Conservation (phyloP, 2,329 filamentous ascomycete genomes). For the Colletotrichum noveboracense region DNA sequence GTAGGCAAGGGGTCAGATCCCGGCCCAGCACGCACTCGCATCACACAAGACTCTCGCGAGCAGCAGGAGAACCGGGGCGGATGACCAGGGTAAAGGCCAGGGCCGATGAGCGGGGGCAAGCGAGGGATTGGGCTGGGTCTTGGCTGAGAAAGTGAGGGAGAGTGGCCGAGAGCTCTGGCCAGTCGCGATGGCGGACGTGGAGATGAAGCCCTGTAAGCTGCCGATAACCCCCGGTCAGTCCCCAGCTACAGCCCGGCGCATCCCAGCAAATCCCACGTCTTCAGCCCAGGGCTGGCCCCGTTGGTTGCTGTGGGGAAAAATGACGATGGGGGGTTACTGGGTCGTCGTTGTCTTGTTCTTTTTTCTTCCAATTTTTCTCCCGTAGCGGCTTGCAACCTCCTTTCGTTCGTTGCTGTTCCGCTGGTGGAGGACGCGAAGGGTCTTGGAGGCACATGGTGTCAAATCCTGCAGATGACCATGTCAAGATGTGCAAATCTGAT, state of each 20-base stretch:
- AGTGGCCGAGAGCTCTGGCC: conserved; percentile 18
- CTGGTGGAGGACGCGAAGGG: background rate
- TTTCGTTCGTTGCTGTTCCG: conserved; percentile 10
- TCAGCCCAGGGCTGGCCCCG: conserved; percentile 19
- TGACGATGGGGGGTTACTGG: conserved; percentile 20
- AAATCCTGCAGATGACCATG: background rate
- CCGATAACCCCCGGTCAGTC: conserved; percentile 1
- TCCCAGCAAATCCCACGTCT: conserved; percentile 19
- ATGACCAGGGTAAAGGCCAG: background rate
- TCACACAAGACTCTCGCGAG: background rate
- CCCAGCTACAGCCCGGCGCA: conserved; percentile 5
- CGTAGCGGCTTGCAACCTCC: background rate
- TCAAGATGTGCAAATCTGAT: background rate
- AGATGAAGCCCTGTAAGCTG: conserved; percentile 17
- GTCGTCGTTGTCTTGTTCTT: background rate
- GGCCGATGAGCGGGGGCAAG: conserved; percentile 16
- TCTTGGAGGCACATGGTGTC: background rate
- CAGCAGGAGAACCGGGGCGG: background rate
- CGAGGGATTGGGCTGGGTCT: conserved; percentile 10
- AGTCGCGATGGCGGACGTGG: conserved; percentile 17
- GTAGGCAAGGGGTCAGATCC: background rate
- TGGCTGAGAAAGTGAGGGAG: conserved; percentile 10
- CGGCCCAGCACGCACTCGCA: conserved; percentile 8
- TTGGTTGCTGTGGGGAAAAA: conserved; percentile 22
- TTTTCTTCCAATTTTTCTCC: background rate